Percentiles rank a stretch among this genome's conserved stretches.
Evolutionary conservation across 2,329 filamentous ascomycete genomes (phyloP).

Genomic region (Thermoascus crustaceus): DNA sequence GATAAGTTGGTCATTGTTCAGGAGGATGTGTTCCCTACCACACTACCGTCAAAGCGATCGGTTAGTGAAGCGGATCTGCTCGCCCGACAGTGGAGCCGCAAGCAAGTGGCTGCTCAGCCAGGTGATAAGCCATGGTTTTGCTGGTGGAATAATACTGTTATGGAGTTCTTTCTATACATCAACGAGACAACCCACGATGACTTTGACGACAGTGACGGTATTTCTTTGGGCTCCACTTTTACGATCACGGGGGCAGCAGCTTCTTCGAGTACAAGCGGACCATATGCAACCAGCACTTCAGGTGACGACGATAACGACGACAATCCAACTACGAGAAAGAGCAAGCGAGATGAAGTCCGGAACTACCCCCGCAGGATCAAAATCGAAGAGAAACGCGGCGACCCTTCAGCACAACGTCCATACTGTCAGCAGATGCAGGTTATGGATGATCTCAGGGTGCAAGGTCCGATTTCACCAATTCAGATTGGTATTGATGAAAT

Average conservation of each 20-base stretch:
- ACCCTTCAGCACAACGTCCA: conserved; percentile 35
- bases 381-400: conserved; percentile 54
- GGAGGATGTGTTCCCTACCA: conserved; percentile 26
- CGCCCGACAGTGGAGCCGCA: conserved; percentile 22
- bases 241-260: conserved; percentile 3
- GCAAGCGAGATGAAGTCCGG: conserved; percentile 10
- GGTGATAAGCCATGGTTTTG: conserved; percentile 62
- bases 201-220: conserved; percentile 13
- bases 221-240: conserved; percentile 6
- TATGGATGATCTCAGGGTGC: conserved; percentile 41
- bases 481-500: conserved; percentile 27
- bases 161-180: conserved; percentile 61
- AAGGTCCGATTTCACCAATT: conserved; percentile 16
- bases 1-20: conserved; percentile 55
- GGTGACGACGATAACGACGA: too few species aligned
- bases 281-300: too few species aligned
- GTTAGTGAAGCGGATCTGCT: conserved; percentile 17
- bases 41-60: conserved; percentile 20
- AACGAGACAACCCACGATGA: conserved; percentile 40
- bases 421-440: conserved; percentile 61
- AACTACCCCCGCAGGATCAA: conserved; percentile 53
- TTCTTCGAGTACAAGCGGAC: conserved; percentile 15
- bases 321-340: too few species aligned
- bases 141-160: conserved; percentile 58
- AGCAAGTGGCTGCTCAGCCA: conserved; percentile 37